These are phyloP conservation scores for Entoloma clypeatum DNA, from an alignment of 1,284 basidiomycete genomes.

Conservation along the genomic window DNA sequence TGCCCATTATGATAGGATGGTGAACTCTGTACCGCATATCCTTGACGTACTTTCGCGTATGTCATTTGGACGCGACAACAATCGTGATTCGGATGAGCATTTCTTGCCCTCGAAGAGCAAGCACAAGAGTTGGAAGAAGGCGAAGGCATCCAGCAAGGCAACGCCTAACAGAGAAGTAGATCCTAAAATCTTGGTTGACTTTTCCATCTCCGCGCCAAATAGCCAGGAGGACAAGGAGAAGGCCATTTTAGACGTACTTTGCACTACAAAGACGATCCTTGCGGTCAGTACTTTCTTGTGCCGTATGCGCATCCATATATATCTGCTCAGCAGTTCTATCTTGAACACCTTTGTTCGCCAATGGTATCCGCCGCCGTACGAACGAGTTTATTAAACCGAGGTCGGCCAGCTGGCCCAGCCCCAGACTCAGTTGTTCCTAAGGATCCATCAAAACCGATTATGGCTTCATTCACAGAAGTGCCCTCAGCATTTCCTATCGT, in stretches of 20 bases:
- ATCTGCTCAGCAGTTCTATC: conserved; percentile 7
- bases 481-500: conserved; percentile 39
- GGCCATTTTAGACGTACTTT: conserved; percentile 8
- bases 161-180: background rate
- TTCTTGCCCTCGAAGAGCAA: conserved; percentile 6
- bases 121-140: conserved; percentile 1
- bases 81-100: no score
- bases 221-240: conserved; percentile 6
- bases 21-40: no score
- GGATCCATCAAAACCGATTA: no score
- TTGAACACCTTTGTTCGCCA: conserved; percentile 9
- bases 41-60: no score
- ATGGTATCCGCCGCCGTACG: conserved; percentile 6
- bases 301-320: background rate
- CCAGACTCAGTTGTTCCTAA: no score
- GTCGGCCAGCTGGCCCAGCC: background rate
- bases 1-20: no score
- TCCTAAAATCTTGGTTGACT: conserved; percentile 8
- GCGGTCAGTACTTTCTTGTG: conserved; percentile 5
- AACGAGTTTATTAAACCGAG: conserved; percentile 3
- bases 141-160: background rate
- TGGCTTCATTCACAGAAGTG: conserved; percentile 5
- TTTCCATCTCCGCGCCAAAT: conserved; percentile 4
- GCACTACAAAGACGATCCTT: conserved; percentile 8
- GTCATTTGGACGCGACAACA: no score